Base-by-base conservation (phyloP, 2,329 filamentous ascomycete species). In the Trichophyton schoenleinii region DNA sequence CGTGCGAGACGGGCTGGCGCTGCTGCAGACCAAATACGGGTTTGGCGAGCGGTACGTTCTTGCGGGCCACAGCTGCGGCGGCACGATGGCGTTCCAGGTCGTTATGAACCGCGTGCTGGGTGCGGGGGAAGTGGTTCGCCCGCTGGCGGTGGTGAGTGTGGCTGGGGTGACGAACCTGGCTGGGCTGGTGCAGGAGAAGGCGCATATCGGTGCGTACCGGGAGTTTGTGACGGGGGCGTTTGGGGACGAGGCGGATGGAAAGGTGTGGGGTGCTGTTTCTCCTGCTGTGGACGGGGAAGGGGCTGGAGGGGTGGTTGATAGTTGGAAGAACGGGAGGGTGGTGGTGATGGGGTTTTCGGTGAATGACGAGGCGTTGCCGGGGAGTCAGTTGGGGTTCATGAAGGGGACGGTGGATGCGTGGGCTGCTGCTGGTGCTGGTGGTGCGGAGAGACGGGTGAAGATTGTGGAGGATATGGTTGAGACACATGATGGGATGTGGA, bases 371-470 rank as follows among this genome's bases (percentile, higher is more conserved):
- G 65, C 78, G 38, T 74, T 78, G 7, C 73, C 77, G 66, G 62
- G 63, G 52, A 64, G 62, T 1, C 77, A 79, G 64, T 58, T 70
- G 5, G 68, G 72, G 49, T 67, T 57, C 1, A 77, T 83, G 80
- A 67, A 79, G 77, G 64, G 79, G 71, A 71, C 77, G 71, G 71
- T 82, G 76, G 70, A 79, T 72, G 68, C 75, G 69, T 75, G 79
- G 79, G 70, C 79, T 70, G 66, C 70, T 70, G 67, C 70, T 68
- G 70, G 70, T 68, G 41, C 18, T 72, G 71, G 73, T 73, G 69
- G 70, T 72, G 70, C 73, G 73, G 68, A 69, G 74, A 75, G 68
- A 58, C 61, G 66, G 68, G 71, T 77, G 63, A 69, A 77, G 15
- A 57, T 67, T 69, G 71, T 79, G 1, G 41, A 69, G 2, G 69